phyloP scores from a whole-genome alignment of 176 grass and related monocot genomes.

The Cenchrus purpureus region DNA sequence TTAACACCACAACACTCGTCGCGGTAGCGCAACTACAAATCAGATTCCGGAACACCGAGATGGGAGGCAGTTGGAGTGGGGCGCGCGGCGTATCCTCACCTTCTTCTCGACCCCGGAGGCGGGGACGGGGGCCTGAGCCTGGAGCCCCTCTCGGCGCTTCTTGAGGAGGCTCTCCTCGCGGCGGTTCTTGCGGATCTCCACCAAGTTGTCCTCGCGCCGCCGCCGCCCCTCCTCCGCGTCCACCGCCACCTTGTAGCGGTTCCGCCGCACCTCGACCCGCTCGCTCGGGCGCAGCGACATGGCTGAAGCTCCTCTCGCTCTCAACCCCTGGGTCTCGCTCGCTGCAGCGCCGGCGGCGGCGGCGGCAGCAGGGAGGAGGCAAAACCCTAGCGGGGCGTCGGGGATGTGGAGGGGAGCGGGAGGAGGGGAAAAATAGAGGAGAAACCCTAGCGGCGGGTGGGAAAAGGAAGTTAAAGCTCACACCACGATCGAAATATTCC shows the following conservation, averaged over 20 bases:
- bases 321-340: neutral
- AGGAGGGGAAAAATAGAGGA: slow-evolving; percentile 21
- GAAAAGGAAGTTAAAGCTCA: slow-evolving; percentile 48
- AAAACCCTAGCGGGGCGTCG: slow-evolving; percentile 70
- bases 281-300: slow-evolving; percentile 89
- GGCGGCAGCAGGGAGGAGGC: slow-evolving; percentile 19
- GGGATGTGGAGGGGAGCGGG: slow-evolving; percentile 1
- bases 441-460: slow-evolving; percentile 68
- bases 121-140: slow-evolving; percentile 52
- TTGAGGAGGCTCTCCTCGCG: slow-evolving; percentile 97
- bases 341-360: neutral
- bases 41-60: neutral
- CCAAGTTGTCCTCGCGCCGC: slow-evolving; percentile 96
- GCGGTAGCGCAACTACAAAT: neutral
- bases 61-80: neutral
- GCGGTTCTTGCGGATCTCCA: slow-evolving; percentile 92
- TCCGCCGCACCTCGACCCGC: slow-evolving; percentile 76
- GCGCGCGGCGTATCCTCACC: slow-evolving; percentile 38
- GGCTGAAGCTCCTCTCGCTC: neutral
- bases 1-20: neutral
- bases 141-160: slow-evolving; percentile 90
- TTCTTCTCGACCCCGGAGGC: slow-evolving; percentile 80
- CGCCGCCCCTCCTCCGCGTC: slow-evolving; percentile 93
- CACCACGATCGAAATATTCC: slow-evolving; percentile 61
- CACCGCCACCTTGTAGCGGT: slow-evolving; percentile 89